Evolutionary conservation across 805 yeast species (phyloP).

Genomic region (Limtongia smithiae): DNA sequence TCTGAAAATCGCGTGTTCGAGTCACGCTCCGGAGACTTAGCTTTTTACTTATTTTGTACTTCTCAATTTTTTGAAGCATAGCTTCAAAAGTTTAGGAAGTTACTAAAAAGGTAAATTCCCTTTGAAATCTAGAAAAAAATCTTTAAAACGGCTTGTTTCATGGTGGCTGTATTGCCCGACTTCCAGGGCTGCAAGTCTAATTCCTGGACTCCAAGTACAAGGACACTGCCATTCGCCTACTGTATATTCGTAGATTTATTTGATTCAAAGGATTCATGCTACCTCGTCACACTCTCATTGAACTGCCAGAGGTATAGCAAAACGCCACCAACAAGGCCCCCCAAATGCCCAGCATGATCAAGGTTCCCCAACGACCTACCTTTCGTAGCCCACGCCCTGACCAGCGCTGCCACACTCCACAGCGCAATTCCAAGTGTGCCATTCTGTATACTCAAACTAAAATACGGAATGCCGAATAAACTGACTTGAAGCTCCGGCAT

Average conservation of each 20-base stretch:
- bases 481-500: constrained; percentile 11
- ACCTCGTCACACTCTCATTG: no score
- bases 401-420: constrained; percentile 12
- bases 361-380: constrained; percentile 3
- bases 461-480: constrained; percentile 11
- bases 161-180: no score
- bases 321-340: constrained; percentile 18
- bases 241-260: no score
- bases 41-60: constrained; percentile 1
- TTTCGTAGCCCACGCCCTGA: neutral
- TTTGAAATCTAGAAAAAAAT: no score
- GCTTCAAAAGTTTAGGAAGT: neutral
- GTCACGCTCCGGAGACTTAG: constrained; percentile 30
- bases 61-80: neutral
- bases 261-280: no score
- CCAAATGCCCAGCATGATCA: constrained; percentile 27
- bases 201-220: no score
- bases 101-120: no score
- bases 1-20: constrained; percentile 31
- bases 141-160: no score
- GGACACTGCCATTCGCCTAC: no score
- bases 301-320: no score
- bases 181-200: no score
- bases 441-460: neutral
- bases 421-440: constrained; percentile 12